A percentile compares a stretch with the other conserved stretches of the same genome.
phyloP scores from a whole-genome alignment of 83 land plant genomes.

The Thuja plicata region DNA sequence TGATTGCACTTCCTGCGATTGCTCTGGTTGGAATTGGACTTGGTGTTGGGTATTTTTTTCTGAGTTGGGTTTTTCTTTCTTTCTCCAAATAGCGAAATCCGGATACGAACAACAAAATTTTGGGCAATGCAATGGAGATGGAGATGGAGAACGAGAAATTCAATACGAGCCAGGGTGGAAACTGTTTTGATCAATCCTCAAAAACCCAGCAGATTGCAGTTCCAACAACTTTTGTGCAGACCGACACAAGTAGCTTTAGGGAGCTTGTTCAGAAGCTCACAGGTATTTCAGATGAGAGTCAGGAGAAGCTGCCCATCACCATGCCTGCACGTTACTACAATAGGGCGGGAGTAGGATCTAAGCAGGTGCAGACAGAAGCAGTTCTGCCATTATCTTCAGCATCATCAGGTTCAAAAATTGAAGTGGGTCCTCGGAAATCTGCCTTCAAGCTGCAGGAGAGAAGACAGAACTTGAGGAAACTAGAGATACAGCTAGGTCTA shows the following conservation, averaged over 20 bases:
- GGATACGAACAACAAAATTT: too few relatives aligned
- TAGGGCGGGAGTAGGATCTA: not conserved
- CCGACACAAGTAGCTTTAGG: not conserved
- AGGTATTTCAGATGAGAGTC: constrained; percentile 28
- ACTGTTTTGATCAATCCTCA: not conserved
- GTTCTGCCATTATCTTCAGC: not conserved
- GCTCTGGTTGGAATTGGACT: too few relatives aligned
- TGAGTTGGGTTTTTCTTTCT: too few relatives aligned
- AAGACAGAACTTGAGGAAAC: constrained; percentile 25
- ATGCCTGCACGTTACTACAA: constrained; percentile 17
- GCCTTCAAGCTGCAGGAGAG: constrained; percentile 34
- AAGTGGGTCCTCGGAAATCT: constrained; percentile 23
- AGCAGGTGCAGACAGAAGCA: not conserved
- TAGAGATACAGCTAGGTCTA: constrained; percentile 27
- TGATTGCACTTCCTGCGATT: too few relatives aligned
- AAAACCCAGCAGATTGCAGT: constrained; percentile 7
- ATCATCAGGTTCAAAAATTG: constrained; percentile 5
- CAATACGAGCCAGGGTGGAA: not conserved
- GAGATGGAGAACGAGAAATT: too few relatives aligned
- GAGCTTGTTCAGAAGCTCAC: constrained; percentile 17
- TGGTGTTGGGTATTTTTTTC: too few relatives aligned
- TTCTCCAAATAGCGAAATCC: too few relatives aligned
- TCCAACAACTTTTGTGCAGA: constrained; percentile 6
- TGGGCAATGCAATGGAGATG: too few relatives aligned
- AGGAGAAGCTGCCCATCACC: constrained; percentile 32